Evolutionary conservation across 2,329 filamentous ascomycete genomes (phyloP), one percentile per base, ranked within the genome.

Genomic region (Cercospora nicotianae): DNA sequence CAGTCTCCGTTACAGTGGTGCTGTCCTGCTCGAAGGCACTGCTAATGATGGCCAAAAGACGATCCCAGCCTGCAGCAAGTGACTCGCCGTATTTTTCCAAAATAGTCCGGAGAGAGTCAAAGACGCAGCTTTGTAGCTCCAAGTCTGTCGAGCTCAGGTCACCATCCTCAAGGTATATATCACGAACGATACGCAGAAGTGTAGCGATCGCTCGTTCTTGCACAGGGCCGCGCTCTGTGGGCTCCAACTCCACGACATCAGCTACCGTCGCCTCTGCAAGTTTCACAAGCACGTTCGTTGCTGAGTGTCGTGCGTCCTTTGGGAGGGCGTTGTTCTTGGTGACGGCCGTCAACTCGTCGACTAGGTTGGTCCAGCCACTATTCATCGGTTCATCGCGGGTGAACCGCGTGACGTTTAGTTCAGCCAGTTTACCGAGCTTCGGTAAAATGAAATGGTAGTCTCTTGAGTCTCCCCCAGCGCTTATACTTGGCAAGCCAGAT

Each of bases 51-150:
- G 91, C 89, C 72, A 99, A 95, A 0, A 93, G 89, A 60, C 92
- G 86, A 59, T 91, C 87, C 95, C 95, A 99, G 3, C 93, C 94
- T 71, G 88, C 89, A 13, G 91, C 83, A 5, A 98, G 85, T 0
- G 88, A 89, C 76, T 99, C 94, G 8, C 94, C 95, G 73, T 91
- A 94, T 70, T 93, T 90, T 75, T 98, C 94, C 1, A 99, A 84
- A 20, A 97, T 33, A 93, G 82, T 16, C 90, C 88, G 70, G 83
- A 85, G 65, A 85, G 87, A 58, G 92, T 83, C 16, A 2, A 97
- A 82, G 12, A 94, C 84, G 57, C 90, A 88, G n/a, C 87, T 82
- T 76, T 96, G 93, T 18, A 95, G 87, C 10, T 84, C 81, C 36
- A 79, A 67, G 55, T 78, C 77, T 0, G 72, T 69, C n/a, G 63